Evolutionary conservation across 176 grass and related monocot species (phyloP).

Genomic region (Tillandsia fasciculata): DNA sequence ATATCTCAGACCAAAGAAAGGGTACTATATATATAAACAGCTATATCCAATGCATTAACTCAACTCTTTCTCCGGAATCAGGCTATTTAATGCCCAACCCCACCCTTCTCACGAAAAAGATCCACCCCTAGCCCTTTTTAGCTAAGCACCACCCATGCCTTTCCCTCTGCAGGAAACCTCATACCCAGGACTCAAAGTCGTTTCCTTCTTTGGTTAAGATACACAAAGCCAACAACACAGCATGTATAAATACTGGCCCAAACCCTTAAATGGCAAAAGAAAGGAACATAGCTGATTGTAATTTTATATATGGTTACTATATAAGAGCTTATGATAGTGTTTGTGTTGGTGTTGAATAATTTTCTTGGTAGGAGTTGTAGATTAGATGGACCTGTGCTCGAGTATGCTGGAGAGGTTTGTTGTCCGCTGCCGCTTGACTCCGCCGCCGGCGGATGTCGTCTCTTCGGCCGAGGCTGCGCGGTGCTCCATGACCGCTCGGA

Average conservation of each 20-base stretch:
- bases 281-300: constrained; percentile 13
- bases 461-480: constrained; percentile 40
- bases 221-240: constrained; percentile 3
- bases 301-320: constrained; percentile 34
- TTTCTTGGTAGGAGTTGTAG: too few relatives aligned
- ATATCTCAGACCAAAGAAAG: not conserved
- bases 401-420: constrained; percentile 57
- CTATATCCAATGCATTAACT: not conserved
- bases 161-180: not conserved
- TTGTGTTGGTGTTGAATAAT: too few relatives aligned
- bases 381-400: constrained; percentile 81
- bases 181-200: not conserved
- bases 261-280: constrained; percentile 16
- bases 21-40: not conserved
- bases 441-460: constrained; percentile 13
- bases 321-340: too few relatives aligned
- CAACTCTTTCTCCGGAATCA: not conserved
- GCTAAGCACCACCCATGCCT: not conserved
- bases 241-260: constrained; percentile 5
- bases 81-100: not conserved
- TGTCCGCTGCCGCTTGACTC: constrained; percentile 91
- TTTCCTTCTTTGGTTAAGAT: constrained; percentile 1
- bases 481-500: constrained; percentile 80
- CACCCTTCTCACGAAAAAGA: constrained; percentile 2
- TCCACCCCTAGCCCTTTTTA: not conserved